Conservation (phyloP, 169 alveolate genomes). For the Eimeria falciformis region DNA sequence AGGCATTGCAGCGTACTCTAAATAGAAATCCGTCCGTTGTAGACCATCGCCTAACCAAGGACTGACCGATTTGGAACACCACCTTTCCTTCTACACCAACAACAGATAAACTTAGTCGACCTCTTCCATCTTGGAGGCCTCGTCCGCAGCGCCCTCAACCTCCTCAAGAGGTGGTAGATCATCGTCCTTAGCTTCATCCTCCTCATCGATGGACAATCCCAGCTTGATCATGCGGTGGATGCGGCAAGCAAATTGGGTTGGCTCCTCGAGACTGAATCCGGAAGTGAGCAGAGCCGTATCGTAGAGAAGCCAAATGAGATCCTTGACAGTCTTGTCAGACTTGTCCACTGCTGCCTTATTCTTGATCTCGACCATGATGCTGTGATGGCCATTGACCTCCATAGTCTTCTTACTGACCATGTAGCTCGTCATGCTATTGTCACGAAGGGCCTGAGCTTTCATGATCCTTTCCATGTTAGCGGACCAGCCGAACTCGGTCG, state of each 20-base stretch:
- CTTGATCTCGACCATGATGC: slow-evolving; percentile 97
- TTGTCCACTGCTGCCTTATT: slow-evolving; percentile 97
- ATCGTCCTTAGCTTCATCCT: slow-evolving; percentile 87
- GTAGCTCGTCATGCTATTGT: slow-evolving; percentile 95
- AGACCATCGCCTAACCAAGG: too few relatives aligned
- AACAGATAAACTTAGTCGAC: slow-evolving; percentile 91
- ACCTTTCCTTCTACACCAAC: not conserved
- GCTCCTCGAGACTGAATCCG: slow-evolving; percentile 99
- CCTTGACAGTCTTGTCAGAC: slow-evolving; percentile 99
- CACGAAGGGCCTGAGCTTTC: slow-evolving; percentile 99
- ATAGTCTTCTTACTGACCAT: slow-evolving; percentile 98
- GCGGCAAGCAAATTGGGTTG: slow-evolving; percentile 98
- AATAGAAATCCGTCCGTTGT: too few relatives aligned
- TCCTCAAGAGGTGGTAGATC: slow-evolving; percentile 94
- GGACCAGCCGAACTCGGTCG: slow-evolving; percentile 99
- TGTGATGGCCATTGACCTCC: slow-evolving; percentile 99
- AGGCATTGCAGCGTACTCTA: too few relatives aligned
- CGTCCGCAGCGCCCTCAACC: slow-evolving; percentile 88
- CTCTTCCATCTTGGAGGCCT: slow-evolving; percentile 97
- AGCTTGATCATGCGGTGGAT: slow-evolving; percentile 99
- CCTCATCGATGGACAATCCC: slow-evolving; percentile 98
- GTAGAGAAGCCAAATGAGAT: slow-evolving; percentile 98
- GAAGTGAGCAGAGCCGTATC: slow-evolving; percentile 99
- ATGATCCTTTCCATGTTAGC: slow-evolving; percentile 99
- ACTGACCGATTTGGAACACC: too few relatives aligned